Evolutionary conservation across 2,329 filamentous ascomycete species (phyloP).

Genomic region (Apiospora aurea): DNA sequence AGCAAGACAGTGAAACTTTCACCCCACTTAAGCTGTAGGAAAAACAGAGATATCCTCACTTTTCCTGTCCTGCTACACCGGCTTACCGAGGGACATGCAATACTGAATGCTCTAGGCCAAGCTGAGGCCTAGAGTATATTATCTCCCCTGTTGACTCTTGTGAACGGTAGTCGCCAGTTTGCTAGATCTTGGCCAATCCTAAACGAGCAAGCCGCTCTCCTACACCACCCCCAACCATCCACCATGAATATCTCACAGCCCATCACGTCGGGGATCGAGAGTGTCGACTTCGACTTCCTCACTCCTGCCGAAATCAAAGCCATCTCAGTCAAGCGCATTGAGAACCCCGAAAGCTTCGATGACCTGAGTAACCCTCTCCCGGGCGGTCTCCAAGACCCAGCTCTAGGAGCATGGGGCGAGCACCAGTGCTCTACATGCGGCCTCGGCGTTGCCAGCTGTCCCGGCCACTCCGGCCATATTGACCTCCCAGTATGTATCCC

Average conservation of each 20-base stretch:
- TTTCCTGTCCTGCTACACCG: conserved; percentile 3
- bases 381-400: conserved; percentile 90
- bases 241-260: conserved; percentile 80
- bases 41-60: conserved; percentile 19
- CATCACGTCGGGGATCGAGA: conserved; percentile 80
- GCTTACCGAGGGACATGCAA: conserved; percentile 25
- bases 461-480: conserved; percentile 94
- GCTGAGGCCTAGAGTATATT: conserved; percentile 24
- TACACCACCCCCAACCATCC: conserved; percentile 11
- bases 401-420: conserved; percentile 88
- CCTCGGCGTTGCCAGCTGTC: conserved; percentile 80
- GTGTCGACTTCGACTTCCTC: conserved; percentile 90
- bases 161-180: conserved; percentile 10
- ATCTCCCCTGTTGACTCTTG: neutral
- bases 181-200: neutral
- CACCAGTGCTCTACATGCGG: conserved; percentile 92
- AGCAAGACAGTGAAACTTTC: conserved; percentile 11
- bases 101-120: conserved; percentile 25
- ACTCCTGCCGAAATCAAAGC: conserved; percentile 82
- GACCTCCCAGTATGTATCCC: conserved; percentile 68
- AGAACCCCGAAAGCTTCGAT: conserved; percentile 94
- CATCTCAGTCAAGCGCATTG: conserved; percentile 92
- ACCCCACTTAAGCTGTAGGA: conserved; percentile 23
- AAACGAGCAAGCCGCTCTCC: conserved; percentile 13
- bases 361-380: conserved; percentile 87